Conservation (phyloP, 371 early-diverging fungal genomes). For the Mucor irregularis region DNA sequence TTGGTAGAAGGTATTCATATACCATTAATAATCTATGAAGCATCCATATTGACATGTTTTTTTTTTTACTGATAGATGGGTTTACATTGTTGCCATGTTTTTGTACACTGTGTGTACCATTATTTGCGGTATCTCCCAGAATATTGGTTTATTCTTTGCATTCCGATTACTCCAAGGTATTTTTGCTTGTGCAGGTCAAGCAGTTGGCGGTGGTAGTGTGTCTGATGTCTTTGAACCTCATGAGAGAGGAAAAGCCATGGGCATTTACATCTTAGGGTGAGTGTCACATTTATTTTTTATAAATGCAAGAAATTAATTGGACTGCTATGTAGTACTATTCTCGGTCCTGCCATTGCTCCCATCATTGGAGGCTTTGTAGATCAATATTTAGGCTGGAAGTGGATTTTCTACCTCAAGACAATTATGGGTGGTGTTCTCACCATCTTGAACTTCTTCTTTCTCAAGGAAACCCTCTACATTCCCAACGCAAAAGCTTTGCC, state of each 20-base stretch:
- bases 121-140: slow-evolving; percentile 35
- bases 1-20: slow-evolving; percentile 34
- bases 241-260: slow-evolving; percentile 42
- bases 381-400: slow-evolving; percentile 56
- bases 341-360: slow-evolving; percentile 58
- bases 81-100: slow-evolving; percentile 3
- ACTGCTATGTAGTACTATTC: slow-evolving; percentile 31
- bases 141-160: slow-evolving; percentile 36
- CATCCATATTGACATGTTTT: neutral
- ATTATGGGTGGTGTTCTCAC: slow-evolving; percentile 51
- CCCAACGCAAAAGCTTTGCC: slow-evolving; percentile 11
- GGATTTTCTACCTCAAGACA: slow-evolving; percentile 55
- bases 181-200: slow-evolving; percentile 35
- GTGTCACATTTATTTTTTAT: neutral
- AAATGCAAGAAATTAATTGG: neutral
- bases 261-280: slow-evolving; percentile 38
- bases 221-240: slow-evolving; percentile 37
- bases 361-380: slow-evolving; percentile 57
- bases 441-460: slow-evolving; percentile 38
- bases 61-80: slow-evolving; percentile 4
- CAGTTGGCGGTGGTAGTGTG: slow-evolving; percentile 44
- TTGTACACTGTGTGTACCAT: slow-evolving; percentile 33
- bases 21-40: neutral
- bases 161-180: slow-evolving; percentile 42
- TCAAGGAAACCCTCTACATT: slow-evolving; percentile 52